phyloP scores from a whole-genome alignment of 805 yeast genomes.

The Wickerhamomyces hampshirensis region DNA sequence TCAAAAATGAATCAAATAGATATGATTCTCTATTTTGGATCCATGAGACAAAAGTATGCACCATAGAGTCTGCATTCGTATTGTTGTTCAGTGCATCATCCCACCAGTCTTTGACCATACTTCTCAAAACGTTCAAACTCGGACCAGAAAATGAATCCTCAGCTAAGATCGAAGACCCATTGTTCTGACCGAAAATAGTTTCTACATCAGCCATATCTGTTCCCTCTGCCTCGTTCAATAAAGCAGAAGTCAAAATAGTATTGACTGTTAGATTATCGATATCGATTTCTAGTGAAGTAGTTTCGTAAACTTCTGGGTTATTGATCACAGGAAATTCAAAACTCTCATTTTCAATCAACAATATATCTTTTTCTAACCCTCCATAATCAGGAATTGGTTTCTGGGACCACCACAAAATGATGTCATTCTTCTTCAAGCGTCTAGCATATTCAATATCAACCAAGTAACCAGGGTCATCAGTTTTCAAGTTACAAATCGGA shows the following conservation, averaged over 20 bases:
- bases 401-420: slow-evolving; percentile 93
- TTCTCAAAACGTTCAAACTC: slow-evolving; percentile 65
- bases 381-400: slow-evolving; percentile 80
- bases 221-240: slow-evolving; percentile 86
- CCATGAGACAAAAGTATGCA: slow-evolving; percentile 82
- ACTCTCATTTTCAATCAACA: slow-evolving; percentile 46
- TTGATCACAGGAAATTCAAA: slow-evolving; percentile 68
- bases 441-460: slow-evolving; percentile 89
- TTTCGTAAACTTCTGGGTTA: slow-evolving; percentile 72
- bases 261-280: slow-evolving; percentile 79
- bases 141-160: slow-evolving; percentile 79
- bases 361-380: slow-evolving; percentile 63
- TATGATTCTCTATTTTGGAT: slow-evolving; percentile 69
- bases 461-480: slow-evolving; percentile 71
- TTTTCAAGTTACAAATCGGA: slow-evolving; percentile 80
- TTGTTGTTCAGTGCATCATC: slow-evolving; percentile 72
- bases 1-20: slow-evolving; percentile 72
- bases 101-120: slow-evolving; percentile 89
- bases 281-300: slow-evolving; percentile 73
- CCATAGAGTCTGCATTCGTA: slow-evolving; percentile 74
- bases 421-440: slow-evolving; percentile 53
- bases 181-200: slow-evolving; percentile 26
- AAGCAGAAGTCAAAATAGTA: slow-evolving; percentile 77
- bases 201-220: slow-evolving; percentile 58
- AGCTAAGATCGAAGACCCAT: slow-evolving; percentile 42